Evolutionary conservation across 441 rosid genomes (phyloP), one percentile per base, ranked within the genome.

Genomic region (Corymbia calophylla): DNA sequence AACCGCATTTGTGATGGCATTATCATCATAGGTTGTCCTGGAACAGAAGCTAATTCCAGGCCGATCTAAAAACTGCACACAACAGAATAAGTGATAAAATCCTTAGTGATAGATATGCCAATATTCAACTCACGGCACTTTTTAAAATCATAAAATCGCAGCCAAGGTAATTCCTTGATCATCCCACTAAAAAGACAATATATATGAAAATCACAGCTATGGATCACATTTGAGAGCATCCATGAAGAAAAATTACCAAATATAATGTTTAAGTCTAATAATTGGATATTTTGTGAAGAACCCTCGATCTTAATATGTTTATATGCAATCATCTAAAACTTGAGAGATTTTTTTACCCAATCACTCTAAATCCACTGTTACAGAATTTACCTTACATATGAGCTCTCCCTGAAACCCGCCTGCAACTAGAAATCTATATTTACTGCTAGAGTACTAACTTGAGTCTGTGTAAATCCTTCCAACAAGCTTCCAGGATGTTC

Each of bases 331-430:
- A 73, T 53, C 60, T 73, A 56, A 56, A 17, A 5, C 17, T 9
- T 7, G 16, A 64, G 82, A n/a, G 39, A 60, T 51, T 6, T 87
- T 51, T 62, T 87, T 19, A 56, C 51, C 23, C 84, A 32, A 39
- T 39, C 44, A 39, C 53, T 31, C 60, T 64, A 14, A 85, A 86
- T 27, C 18, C 27, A 84, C 73, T 29, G 49, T 88, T 70, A 31
- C 55, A 27, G 12, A 73, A 80, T 90, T 90, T 92, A 96, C 99
- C 99, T 97, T 98, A 93, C 99, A 98, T 90, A 98, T 97, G 73
- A 98, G 95, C 90, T 97, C 99, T 92, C 99, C 99, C 91, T 96
- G 99, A 92, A 96, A 97, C 44, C 99, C 99, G 66, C 99, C 99
- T 66, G 98, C 99, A 89, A 97, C 96, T 87, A 97, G 92, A 92